Conservation (phyloP, 176 grass and related monocot species). For the Carex littledalei region DNA sequence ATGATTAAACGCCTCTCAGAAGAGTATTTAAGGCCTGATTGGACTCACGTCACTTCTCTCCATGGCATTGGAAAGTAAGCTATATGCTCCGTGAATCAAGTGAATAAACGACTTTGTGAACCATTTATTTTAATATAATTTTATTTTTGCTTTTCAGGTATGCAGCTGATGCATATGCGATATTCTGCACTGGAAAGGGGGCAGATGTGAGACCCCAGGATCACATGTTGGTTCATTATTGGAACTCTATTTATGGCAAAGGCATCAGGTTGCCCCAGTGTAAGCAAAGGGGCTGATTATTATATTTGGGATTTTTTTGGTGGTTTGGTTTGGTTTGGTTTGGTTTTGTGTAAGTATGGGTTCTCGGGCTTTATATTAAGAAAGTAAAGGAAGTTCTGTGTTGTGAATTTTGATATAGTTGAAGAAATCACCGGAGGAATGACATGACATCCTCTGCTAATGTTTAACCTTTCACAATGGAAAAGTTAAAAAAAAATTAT, state of each 20-base stretch:
- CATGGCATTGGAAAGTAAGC: constrained; percentile 68
- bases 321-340: no score
- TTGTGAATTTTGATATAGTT: not conserved
- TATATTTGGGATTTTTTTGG: not conserved
- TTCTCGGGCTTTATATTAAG: no score
- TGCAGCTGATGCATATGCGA: constrained; percentile 80
- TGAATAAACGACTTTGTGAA: not conserved
- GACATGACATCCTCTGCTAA: no score
- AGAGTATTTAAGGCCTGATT: constrained; percentile 35
- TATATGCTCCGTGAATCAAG: not conserved
- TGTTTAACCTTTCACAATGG: no score
- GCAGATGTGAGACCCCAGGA: constrained; percentile 46
- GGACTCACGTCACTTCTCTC: constrained; percentile 59
- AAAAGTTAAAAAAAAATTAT: no score
- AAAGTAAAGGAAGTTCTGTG: no score
- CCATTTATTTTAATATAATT: not conserved
- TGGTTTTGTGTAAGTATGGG: no score
- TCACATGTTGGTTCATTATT: constrained; percentile 45
- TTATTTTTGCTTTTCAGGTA: constrained; percentile 30
- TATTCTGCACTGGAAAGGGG: constrained; percentile 60
- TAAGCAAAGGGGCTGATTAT: not conserved
- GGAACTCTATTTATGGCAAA: not conserved
- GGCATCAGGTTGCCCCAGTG: not conserved
- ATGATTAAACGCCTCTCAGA: constrained; percentile 45
- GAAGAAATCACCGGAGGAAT: not conserved